Base-by-base conservation (phyloP, 148 eudicot genomes). In the Rheum nobile region DNA sequence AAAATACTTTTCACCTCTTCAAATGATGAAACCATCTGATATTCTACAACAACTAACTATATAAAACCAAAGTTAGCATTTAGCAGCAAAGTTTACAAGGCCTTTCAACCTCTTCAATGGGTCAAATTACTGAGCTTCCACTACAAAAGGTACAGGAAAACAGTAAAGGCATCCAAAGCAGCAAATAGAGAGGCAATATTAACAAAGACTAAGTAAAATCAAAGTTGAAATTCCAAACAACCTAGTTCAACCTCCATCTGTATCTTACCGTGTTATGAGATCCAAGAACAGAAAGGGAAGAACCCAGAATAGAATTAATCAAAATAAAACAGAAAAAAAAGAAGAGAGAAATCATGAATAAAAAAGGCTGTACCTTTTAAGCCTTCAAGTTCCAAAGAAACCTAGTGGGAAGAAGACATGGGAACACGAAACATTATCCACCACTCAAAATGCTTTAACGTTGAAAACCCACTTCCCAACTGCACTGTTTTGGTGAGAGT, bases 351-450 rank as follows among this genome's bases (percentile, higher is more conserved):
- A 71, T 21, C 3, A 31, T 14, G 70, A 32, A 65, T 16, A 65
- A 41, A n/a, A 71, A 71, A 71, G 73, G 31, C 46, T 38, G 50
- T 19, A 43, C 46, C 73, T 71, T 73, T 73, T 34, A 71, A 10
- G 37, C 72, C 47, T 41, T 26, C 29, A 47, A 73, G 75, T 44
- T 37, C 63, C 75, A 73, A 73, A 31, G 29, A 73, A 73, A 50
- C 43, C 75, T 50, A 31, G 67, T 50, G 57, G 28, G 57, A 72
- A 72, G 61, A 32, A 47, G 28, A 29, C 63, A 9, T 4, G 35
- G 21, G 28, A 34, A 47, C 0, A 14, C 32, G 32, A 73, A 4
- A 11, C 16, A 47, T 19, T 52, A 28, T 21, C 41, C 75, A 73
- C 63, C 75, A 52, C 37, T 44, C 65, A 52, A 52, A 29, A 48